phyloP scores from a whole-genome alignment of 176 grass and related monocot species.

The Carex cristatella region DNA sequence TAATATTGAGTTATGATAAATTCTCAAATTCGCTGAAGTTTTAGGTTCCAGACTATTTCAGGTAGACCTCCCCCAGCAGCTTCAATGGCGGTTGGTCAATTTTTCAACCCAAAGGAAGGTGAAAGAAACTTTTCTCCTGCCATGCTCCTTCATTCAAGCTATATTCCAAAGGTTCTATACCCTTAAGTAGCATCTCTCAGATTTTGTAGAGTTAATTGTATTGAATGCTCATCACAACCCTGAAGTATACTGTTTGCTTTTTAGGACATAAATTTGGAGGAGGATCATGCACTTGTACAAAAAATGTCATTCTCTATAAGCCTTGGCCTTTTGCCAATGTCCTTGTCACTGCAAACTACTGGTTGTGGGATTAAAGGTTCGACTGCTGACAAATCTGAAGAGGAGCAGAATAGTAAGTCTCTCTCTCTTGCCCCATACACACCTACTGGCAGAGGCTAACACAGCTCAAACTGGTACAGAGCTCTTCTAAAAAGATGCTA shows the following conservation, averaged over 20 bases:
- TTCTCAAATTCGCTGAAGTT: constrained; percentile 22
- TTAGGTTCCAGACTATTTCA: constrained; percentile 80
- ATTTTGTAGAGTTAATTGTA: neutral
- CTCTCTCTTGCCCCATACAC: neutral
- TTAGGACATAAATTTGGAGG: constrained; percentile 75
- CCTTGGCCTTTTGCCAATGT: constrained; percentile 77
- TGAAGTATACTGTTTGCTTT: constrained; percentile 17
- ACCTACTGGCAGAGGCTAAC: neutral
- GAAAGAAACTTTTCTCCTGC: constrained; percentile 44
- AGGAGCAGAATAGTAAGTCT: constrained; percentile 81
- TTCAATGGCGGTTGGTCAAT: constrained; percentile 98
- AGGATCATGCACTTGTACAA: constrained; percentile 73
- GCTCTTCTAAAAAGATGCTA: neutral
- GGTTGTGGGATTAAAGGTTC: constrained; percentile 84
- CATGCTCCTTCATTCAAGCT: constrained; percentile 51
- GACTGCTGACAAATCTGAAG: constrained; percentile 56
- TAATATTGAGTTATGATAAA: constrained; percentile 6
- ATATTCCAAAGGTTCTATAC: constrained; percentile 28
- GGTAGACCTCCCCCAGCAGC: constrained; percentile 85
- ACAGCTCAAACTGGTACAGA: neutral
- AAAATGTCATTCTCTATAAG: constrained; percentile 79
- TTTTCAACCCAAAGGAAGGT: constrained; percentile 84
- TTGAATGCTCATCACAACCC: neutral
- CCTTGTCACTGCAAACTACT: constrained; percentile 58
- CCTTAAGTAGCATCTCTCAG: neutral